phyloP scores from a whole-genome alignment of 129 eudicot species.

The Calendula officinalis region DNA sequence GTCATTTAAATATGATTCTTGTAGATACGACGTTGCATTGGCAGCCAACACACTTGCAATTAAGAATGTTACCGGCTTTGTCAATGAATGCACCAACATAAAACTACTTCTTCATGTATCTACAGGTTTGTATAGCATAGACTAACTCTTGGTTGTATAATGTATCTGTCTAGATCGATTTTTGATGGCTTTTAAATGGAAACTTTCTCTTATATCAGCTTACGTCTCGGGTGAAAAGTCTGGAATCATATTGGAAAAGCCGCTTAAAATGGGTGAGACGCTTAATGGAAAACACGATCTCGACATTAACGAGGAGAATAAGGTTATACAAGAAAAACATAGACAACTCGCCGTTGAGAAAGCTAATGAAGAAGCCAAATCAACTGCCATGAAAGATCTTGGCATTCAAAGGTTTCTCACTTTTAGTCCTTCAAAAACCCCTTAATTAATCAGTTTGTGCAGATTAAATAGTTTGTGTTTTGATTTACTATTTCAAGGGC shows the following conservation, averaged over 20 bases:
- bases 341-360: constrained; percentile 33
- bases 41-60: constrained; percentile 72
- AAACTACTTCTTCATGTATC: constrained; percentile 77
- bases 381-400: constrained; percentile 52
- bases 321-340: constrained; percentile 40
- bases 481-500: constrained; percentile 36
- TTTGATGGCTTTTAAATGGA: no score
- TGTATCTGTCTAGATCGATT: no score
- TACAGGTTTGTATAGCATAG: constrained; percentile 50
- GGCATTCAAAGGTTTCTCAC: constrained; percentile 58
- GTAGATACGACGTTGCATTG: constrained; percentile 69
- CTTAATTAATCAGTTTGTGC: no score
- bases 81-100: constrained; percentile 52
- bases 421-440: no score
- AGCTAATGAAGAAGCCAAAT: constrained; percentile 16
- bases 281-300: constrained; percentile 51
- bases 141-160: no score
- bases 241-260: constrained; percentile 56
- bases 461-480: no score
- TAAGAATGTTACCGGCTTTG: constrained; percentile 53
- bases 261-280: constrained; percentile 54
- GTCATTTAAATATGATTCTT: neutral
- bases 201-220: constrained; percentile 32
- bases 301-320: constrained; percentile 49
- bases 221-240: constrained; percentile 60